Conservation (phyloP, 305 asterid genomes). For the Ruellia speciosa region DNA sequence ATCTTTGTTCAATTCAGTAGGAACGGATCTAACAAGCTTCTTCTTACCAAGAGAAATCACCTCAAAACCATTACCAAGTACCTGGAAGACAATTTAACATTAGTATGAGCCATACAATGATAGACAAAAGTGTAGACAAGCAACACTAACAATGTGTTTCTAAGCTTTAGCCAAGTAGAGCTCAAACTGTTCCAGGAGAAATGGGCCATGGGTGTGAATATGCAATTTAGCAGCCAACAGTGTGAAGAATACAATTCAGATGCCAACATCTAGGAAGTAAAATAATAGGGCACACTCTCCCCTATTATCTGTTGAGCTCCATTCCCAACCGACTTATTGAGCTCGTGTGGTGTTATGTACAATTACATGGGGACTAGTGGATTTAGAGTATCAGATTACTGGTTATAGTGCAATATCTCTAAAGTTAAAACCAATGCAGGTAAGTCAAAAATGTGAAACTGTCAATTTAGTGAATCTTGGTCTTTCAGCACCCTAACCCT, state of each 20-base stretch:
- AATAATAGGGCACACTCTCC: background rate
- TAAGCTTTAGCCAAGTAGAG: background rate
- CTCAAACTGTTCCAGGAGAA: background rate
- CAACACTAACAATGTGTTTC: background rate
- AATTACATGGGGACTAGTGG: too few relatives aligned
- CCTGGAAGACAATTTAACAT: constrained; percentile 32
- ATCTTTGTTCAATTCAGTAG: constrained; percentile 89
- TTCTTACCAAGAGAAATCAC: constrained; percentile 80
- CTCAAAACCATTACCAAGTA: constrained; percentile 91
- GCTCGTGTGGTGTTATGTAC: background rate
- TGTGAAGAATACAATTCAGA: background rate
- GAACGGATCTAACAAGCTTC: constrained; percentile 87
- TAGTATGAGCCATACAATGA: background rate
- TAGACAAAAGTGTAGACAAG: background rate
- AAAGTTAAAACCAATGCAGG: background rate
- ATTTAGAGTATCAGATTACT: background rate
- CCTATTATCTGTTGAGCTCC: too few relatives aligned
- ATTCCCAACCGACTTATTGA: background rate
- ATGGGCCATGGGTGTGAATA: background rate
- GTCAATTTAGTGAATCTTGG: constrained; percentile 3
- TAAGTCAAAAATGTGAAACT: background rate
- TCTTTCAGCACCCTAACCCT: background rate
- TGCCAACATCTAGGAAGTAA: constrained; percentile 2
- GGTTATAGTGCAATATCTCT: background rate
- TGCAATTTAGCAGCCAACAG: too few relatives aligned